phyloP scores from a whole-genome alignment of 1,284 basidiomycete genomes.

The Papiliotrema terrestris region DNA sequence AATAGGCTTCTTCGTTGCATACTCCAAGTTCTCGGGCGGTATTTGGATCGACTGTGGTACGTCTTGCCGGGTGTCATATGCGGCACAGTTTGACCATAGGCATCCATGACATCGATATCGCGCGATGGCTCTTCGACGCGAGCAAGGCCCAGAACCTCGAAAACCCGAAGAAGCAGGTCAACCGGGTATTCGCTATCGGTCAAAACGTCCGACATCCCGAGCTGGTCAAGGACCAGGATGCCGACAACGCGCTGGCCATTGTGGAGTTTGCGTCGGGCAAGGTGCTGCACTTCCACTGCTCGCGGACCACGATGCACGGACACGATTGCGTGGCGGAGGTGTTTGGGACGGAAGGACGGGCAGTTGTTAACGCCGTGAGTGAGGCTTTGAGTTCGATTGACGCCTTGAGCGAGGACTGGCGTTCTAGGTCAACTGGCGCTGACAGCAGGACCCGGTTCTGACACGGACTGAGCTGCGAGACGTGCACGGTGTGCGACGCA shows the following conservation, averaged over 20 bases:
- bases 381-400: neutral
- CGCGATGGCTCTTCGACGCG: constrained; percentile 22
- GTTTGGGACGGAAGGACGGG: constrained; percentile 27
- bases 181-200: constrained; percentile 25
- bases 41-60: constrained; percentile 28
- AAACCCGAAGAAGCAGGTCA: constrained; percentile 22
- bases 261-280: constrained; percentile 24
- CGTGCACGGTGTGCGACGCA: constrained; percentile 26
- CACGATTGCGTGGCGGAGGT: constrained; percentile 31
- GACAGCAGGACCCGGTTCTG: constrained; percentile 18
- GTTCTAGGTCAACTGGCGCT: neutral
- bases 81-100: constrained; percentile 10
- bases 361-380: constrained; percentile 29
- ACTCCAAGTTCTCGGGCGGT: constrained; percentile 27
- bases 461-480: constrained; percentile 30
- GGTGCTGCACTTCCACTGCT: constrained; percentile 20
- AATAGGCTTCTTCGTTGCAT: constrained; percentile 34
- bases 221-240: constrained; percentile 22
- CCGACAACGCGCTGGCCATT: constrained; percentile 28
- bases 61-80: too few species aligned
- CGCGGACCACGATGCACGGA: constrained; percentile 27
- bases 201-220: constrained; percentile 29
- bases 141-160: neutral
- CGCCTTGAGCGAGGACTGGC: too few species aligned
- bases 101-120: constrained; percentile 37